Evolutionary conservation across 192 early-diverging fungal species (phyloP), one percentile per base, ranked within the genome.

Genomic region (Diversispora eburnea): DNA sequence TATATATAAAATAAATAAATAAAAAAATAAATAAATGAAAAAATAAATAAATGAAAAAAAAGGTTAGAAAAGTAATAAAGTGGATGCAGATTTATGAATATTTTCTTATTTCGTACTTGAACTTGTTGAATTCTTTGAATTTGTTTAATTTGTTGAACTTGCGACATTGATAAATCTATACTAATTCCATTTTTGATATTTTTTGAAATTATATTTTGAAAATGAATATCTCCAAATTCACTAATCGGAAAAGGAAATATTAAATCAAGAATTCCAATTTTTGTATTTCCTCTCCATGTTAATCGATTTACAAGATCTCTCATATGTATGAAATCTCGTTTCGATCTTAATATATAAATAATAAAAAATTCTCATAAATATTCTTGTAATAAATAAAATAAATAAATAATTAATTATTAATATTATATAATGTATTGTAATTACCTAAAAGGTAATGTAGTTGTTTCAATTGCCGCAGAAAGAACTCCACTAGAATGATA

Each of bases 401-500:
- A n/a, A 59, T 47, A 17, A 33, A 60, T 43, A 13, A 46, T 7
- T 46, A 5, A 51, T 43, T 69, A 19, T 41, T 15, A 45, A 46
- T 70, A 19, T 3, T 25, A 55, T 56, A 0, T n/a, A 12, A 33
- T 54, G 9, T 46, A 20, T 15, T 54, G 3, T 15, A 13, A 5
- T 65, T 80, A 79, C 78, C 84, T 80, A 66, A 79, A 85, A 12
- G 83, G 75, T 0, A 85, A 55, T 3, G 80, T 73, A 0, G 76
- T 77, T 5, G 81, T 81, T 67, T 88, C 86, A 12, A 86, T 85
- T 12, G 79, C 86, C 0, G 85, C 75, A 4, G 86, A 83, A 39
- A 86, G 72, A 47, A 86, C 73, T 0, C 85, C 79, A 58, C 86
- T 88, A 9, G 86, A 83, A 59, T 88, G 86, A 66, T 86, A 88